These are phyloP conservation scores for Typha latifolia DNA, from an alignment of 176 grass and related monocot species.

Conservation along the genomic window DNA sequence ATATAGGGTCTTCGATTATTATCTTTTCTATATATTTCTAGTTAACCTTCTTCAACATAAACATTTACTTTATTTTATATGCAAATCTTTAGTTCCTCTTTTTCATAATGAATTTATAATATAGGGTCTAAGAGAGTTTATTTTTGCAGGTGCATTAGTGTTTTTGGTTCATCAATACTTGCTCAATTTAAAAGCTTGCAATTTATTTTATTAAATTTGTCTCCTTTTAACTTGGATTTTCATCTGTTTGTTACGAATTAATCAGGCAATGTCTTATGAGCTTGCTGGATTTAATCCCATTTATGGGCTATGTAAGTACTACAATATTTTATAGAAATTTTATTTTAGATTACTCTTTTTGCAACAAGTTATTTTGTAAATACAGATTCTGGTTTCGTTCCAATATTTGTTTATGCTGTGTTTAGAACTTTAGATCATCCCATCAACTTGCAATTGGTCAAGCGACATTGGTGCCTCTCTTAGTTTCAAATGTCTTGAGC, in stretches of 20 bases:
- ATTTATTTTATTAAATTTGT: not conserved
- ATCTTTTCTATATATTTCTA: no score
- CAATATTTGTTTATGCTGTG: constrained; percentile 17
- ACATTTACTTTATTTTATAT: no score
- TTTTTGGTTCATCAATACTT: no score
- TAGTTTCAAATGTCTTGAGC: constrained; percentile 17
- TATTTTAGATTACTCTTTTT: not conserved
- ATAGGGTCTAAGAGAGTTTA: no score
- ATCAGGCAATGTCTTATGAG: constrained; percentile 19
- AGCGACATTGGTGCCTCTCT: constrained; percentile 16
- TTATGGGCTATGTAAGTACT: constrained; percentile 14
- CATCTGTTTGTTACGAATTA: not conserved
- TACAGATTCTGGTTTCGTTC: constrained; percentile 24
- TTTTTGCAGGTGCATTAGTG: no score
- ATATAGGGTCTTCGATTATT: no score
- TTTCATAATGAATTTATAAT: no score
- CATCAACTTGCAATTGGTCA: constrained; percentile 18
- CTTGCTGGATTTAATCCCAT: constrained; percentile 12
- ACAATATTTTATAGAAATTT: not conserved
- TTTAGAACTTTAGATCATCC: constrained; percentile 24
- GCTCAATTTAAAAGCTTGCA: no score
- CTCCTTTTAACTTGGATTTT: not conserved
- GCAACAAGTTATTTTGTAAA: not conserved
- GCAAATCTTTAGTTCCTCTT: no score
- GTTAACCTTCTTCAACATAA: no score